Conservation (phyloP, 352 stramenopile species). For the Globisporangium uncinulatum region DNA sequence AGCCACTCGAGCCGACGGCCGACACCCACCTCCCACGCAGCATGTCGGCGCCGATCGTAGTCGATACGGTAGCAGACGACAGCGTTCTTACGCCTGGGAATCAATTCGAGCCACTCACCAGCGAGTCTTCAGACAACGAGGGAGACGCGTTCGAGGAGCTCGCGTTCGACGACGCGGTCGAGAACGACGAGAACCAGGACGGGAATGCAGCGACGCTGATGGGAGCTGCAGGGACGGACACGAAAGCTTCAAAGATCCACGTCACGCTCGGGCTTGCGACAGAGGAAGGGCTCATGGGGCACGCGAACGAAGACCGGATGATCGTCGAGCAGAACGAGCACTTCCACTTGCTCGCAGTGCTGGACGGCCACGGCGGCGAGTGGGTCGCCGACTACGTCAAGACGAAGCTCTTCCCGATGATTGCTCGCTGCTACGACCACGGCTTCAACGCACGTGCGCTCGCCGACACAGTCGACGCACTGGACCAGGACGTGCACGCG, state of each 20-base stretch:
- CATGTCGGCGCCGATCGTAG: not conserved
- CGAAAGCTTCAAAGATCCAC: slow-evolving; percentile 29
- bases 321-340: slow-evolving; percentile 40
- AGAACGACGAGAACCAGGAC: slow-evolving; percentile 12
- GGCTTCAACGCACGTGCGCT: slow-evolving; percentile 29
- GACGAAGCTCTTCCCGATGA: slow-evolving; percentile 30
- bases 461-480: slow-evolving; percentile 31
- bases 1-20: not conserved
- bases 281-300: slow-evolving; percentile 41
- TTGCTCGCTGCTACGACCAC: slow-evolving; percentile 36
- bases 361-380: slow-evolving; percentile 68
- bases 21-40: not conserved
- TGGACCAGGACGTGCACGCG: slow-evolving; percentile 41
- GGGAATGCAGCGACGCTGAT: not conserved
- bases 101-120: not conserved
- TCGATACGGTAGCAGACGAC: not conserved
- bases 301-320: slow-evolving; percentile 64
- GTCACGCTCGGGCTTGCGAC: slow-evolving; percentile 36
- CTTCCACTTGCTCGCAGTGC: slow-evolving; percentile 65
- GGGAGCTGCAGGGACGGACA: not conserved
- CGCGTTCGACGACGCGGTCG: slow-evolving; percentile 1
- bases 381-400: slow-evolving; percentile 57
- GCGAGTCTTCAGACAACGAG: not conserved
- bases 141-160: slow-evolving; percentile 11
- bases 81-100: not conserved